Percentiles rank a stretch among this genome's conserved stretches.
Conservation (phyloP, 768 basidiomycete species). For the Calocybe cyanea region DNA sequence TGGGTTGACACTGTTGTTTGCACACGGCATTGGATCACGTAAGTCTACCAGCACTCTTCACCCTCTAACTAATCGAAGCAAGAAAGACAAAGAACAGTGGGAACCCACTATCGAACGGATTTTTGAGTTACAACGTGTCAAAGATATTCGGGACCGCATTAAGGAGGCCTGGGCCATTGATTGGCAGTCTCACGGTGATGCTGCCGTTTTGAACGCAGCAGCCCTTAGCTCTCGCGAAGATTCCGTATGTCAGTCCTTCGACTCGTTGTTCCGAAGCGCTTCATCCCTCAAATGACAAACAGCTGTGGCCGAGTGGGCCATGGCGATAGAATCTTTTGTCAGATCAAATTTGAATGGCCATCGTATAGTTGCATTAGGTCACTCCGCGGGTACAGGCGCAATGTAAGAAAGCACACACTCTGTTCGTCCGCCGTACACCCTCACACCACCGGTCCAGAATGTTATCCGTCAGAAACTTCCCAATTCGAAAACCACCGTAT, state of each 20-base stretch:
- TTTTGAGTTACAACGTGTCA: conserved; percentile 21
- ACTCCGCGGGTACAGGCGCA: conserved; percentile 28
- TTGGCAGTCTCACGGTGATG: conserved; percentile 37
- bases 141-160: conserved; percentile 20
- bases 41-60: background rate
- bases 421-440: background rate
- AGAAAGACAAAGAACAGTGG: conserved; percentile 36
- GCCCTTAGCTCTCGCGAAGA: conserved; percentile 19
- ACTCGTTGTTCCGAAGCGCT: background rate
- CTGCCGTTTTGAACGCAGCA: conserved; percentile 28
- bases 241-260: conserved; percentile 19
- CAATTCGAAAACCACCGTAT: conserved; percentile 16
- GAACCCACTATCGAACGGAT: conserved; percentile 28
- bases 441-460: conserved; percentile 11
- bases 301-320: conserved; percentile 25
- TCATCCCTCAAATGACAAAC: background rate
- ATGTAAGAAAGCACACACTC: conserved; percentile 18
- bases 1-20: conserved; percentile 15
- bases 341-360: conserved; percentile 16
- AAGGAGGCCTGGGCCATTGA: conserved; percentile 39
- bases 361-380: conserved; percentile 27
- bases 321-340: conserved; percentile 13
- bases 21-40: conserved; percentile 16
- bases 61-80: background rate
- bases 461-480: conserved; percentile 15